These are phyloP conservation scores for Aeschynomene evenia DNA, from an alignment of 306 rosid species.

Conservation along the genomic window DNA sequence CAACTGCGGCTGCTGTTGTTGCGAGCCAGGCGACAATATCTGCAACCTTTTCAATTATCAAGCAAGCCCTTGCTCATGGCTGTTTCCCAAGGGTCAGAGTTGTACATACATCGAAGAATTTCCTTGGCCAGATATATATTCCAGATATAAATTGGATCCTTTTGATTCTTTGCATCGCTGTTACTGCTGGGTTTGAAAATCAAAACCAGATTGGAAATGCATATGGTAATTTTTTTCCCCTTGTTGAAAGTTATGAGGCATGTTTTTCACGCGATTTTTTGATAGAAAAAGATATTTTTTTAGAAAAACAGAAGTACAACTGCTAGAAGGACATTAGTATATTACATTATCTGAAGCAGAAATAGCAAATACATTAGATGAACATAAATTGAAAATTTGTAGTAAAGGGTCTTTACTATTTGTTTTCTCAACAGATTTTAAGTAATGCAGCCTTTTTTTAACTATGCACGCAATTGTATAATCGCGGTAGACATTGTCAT, in stretches of 20 bases:
- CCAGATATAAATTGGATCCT: constrained; percentile 96
- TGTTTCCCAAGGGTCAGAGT: constrained; percentile 97
- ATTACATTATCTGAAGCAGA: background rate
- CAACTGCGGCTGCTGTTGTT: constrained; percentile 91
- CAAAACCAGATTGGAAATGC: constrained; percentile 97
- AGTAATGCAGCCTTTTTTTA: background rate
- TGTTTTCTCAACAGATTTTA: background rate
- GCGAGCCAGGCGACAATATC: constrained; percentile 94
- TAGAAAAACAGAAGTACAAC: background rate
- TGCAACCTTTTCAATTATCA: constrained; percentile 83
- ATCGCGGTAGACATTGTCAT: background rate
- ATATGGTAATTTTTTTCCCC: constrained; percentile 52
- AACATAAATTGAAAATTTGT: background rate
- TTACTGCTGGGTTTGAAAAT: constrained; percentile 85
- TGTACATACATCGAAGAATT: constrained; percentile 78
- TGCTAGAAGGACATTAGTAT: background rate
- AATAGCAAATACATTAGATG: background rate
- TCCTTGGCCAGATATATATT: constrained; percentile 76
- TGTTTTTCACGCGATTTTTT: background rate
- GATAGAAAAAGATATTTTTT: background rate
- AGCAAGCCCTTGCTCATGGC: constrained; percentile 95
- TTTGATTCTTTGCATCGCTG: constrained; percentile 88
- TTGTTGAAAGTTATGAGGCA: constrained; percentile 4
- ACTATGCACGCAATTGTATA: background rate
- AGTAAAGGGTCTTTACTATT: background rate